Evolutionary conservation across 208 protist genomes (phyloP).

Genomic region (Trypanosoma theileri): DNA sequence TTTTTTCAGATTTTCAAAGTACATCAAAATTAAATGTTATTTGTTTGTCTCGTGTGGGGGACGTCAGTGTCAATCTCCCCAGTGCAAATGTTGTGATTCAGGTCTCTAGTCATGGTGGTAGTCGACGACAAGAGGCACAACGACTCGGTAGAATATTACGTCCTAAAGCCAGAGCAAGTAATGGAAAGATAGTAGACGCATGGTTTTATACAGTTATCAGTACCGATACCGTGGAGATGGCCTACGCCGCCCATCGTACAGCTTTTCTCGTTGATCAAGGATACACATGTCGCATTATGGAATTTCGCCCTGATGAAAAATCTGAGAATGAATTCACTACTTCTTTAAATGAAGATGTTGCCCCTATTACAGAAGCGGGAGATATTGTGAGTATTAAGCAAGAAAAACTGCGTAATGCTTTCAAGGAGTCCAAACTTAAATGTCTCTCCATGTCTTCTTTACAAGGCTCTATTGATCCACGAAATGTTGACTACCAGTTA

Average conservation of each 20-base stretch:
- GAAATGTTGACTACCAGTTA: constrained; percentile 61
- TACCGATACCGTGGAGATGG: constrained; percentile 97
- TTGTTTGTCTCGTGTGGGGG: constrained; percentile 97
- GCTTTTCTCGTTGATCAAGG: constrained; percentile 98
- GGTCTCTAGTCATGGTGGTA: constrained; percentile 96
- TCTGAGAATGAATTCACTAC: constrained; percentile 25
- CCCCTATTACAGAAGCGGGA: constrained; percentile 31
- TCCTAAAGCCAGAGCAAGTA: constrained; percentile 76
- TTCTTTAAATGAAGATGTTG: background rate
- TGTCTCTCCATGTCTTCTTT: constrained; percentile 12
- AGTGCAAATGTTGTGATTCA: constrained; percentile 99
- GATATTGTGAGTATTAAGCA: constrained; percentile 79
- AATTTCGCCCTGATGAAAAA: constrained; percentile 42
- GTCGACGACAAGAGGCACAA: constrained; percentile 95
- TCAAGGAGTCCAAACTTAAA: constrained; percentile 61
- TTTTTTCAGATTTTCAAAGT: constrained; percentile 94
- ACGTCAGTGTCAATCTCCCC: constrained; percentile 98
- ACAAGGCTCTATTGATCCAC: constrained; percentile 8
- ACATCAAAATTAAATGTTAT: constrained; percentile 92
- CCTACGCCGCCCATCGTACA: constrained; percentile 96
- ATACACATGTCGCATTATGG: constrained; percentile 84
- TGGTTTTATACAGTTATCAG: constrained; percentile 99
- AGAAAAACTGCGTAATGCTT: constrained; percentile 48
- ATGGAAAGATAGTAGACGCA: constrained; percentile 93
- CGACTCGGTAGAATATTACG: constrained; percentile 96